A percentile compares a stretch with the other conserved stretches of the same genome.
Evolutionary conservation across 208 protist genomes (phyloP).

Genomic region (Angomonas deanei): DNA sequence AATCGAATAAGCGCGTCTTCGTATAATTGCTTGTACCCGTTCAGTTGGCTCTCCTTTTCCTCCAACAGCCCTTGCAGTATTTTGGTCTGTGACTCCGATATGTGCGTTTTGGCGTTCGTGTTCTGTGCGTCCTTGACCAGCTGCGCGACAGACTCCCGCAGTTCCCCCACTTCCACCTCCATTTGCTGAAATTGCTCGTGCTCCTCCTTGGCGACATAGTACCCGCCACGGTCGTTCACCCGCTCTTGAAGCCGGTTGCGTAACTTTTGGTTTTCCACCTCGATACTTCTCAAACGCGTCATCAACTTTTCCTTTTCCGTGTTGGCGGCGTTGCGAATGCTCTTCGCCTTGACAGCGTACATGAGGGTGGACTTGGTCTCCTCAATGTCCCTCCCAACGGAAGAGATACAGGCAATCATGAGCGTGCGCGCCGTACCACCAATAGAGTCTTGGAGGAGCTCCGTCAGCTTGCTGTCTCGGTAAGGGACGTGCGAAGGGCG

Average conservation of each 20-base stretch:
- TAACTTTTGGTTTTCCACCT: conserved; percentile 81
- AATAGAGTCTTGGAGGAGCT: conserved; percentile 93
- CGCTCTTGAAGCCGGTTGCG: conserved; percentile 86
- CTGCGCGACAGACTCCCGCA: conserved; percentile 48
- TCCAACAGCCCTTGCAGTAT: conserved; percentile 54
- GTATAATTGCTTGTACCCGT: conserved; percentile 62
- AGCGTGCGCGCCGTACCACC: conserved; percentile 90
- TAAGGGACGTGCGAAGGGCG: conserved; percentile 90
- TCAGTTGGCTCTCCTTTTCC: conserved; percentile 72
- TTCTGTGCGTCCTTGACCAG: conserved; percentile 61
- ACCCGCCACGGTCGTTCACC: conserved; percentile 76
- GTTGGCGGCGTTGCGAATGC: conserved; percentile 92
- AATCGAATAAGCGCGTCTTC: conserved; percentile 70
- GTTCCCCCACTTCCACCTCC: conserved; percentile 44
- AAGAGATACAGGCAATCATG: conserved; percentile 94
- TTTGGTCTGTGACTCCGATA: conserved; percentile 67
- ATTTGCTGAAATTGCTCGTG: conserved; percentile 60
- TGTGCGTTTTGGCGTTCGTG: conserved; percentile 69
- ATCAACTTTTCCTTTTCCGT: conserved; percentile 77
- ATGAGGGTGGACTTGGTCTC: conserved; percentile 95
- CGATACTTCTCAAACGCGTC: conserved; percentile 69
- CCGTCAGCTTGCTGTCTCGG: conserved; percentile 93
- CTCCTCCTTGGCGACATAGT: conserved; percentile 79
- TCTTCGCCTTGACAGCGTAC: conserved; percentile 93
- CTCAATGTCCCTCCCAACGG: conserved; percentile 92